A percentile compares a stretch with the other conserved stretches of the same genome.
Conservation (phyloP, 2,329 filamentous ascomycete species). For the Microcyclosporella mali region DNA sequence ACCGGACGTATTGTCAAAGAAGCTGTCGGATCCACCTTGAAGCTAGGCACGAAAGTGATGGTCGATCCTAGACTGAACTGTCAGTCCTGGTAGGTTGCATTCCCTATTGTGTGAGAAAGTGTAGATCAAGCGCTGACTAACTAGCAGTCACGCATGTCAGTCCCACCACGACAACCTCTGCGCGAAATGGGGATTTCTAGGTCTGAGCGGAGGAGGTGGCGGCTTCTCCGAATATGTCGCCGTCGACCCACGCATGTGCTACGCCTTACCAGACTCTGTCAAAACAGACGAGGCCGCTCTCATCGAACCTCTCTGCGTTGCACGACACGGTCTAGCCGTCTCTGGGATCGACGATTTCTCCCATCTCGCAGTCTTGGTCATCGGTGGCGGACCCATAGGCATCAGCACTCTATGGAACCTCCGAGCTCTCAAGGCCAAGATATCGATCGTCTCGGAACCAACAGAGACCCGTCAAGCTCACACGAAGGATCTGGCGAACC, state of each 20-base stretch:
- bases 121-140: too few species aligned
- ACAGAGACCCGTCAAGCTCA: constrained; percentile 11
- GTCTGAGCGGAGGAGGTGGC: constrained; percentile 11
- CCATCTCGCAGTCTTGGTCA: constrained; percentile 10
- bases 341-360: constrained; percentile 8
- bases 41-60: constrained; percentile 13
- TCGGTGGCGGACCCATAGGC: constrained; percentile 20
- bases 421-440: constrained; percentile 7
- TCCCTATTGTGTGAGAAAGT: too few species aligned
- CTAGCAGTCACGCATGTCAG: constrained; percentile 5
- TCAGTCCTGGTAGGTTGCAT: constrained; percentile 7
- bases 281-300: constrained; percentile 13
- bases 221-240: constrained; percentile 15
- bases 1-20: constrained; percentile 11
- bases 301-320: constrained; percentile 20
- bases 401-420: constrained; percentile 14
- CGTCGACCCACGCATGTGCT: constrained; percentile 13
- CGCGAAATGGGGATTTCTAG: constrained; percentile 14
- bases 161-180: constrained; percentile 10
- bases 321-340: constrained; percentile 12
- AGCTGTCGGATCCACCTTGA: constrained; percentile 6
- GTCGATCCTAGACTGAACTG: constrained; percentile 18
- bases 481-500: constrained; percentile 5
- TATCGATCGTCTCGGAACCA: constrained; percentile 15
- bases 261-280: constrained; percentile 10